Conservation (phyloP, 805 yeast genomes). For the Sungouiozyma intestinalis region DNA sequence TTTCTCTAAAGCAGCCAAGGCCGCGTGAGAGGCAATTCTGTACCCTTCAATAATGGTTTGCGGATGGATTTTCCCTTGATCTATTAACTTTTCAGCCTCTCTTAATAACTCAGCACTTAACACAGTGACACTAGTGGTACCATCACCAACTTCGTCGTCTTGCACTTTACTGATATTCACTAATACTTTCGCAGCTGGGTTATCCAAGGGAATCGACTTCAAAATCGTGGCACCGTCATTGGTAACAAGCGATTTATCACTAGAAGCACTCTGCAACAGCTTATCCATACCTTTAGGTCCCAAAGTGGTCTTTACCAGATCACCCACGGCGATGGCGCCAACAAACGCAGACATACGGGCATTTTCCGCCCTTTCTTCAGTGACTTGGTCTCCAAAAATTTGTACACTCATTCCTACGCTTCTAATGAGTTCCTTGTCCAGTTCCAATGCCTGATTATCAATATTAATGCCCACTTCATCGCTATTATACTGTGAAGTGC, state of each 20-base stretch:
- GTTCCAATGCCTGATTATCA: neutral
- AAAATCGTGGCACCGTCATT: constrained; percentile 98
- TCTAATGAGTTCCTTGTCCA: neutral
- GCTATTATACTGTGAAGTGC: neutral
- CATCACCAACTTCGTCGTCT: constrained; percentile 98
- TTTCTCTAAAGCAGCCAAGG: constrained; percentile 65
- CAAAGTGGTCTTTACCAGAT: constrained; percentile 81
- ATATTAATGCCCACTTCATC: too few species aligned
- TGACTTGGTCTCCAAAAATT: constrained; percentile 93
- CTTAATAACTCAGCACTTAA: constrained; percentile 82
- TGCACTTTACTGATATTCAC: constrained; percentile 94
- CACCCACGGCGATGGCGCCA: constrained; percentile 99
- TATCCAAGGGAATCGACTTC: constrained; percentile 87
- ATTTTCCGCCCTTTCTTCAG: constrained; percentile 95
- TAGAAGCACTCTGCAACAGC: constrained; percentile 74
- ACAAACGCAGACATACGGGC: constrained; percentile 96
- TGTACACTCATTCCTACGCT: constrained; percentile 46
- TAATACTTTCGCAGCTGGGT: constrained; percentile 93
- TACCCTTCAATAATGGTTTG: constrained; percentile 95
- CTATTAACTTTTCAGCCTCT: constrained; percentile 89
- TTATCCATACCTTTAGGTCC: constrained; percentile 99
- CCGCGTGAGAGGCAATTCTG: constrained; percentile 80
- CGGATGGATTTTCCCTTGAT: constrained; percentile 82
- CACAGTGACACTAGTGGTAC: constrained; percentile 93
- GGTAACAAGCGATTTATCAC: constrained; percentile 73